A percentile compares a stretch with the other conserved stretches of the same genome.
Conservation (phyloP, 2,329 filamentous ascomycete species). For the Phoma sp. region DNA sequence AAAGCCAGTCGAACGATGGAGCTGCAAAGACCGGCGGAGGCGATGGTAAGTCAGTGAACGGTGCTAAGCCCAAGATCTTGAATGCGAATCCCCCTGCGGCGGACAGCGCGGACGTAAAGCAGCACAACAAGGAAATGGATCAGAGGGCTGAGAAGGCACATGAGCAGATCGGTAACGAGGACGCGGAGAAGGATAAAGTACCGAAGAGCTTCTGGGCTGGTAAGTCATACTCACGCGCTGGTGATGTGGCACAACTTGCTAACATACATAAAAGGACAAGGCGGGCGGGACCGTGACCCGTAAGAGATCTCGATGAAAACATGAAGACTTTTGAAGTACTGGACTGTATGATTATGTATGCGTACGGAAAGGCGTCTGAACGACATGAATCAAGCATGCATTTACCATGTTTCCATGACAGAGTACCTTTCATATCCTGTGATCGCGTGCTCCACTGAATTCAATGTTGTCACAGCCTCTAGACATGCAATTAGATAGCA, state of each 20-base stretch:
- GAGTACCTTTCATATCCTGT: not conserved
- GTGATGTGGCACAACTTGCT: constrained; percentile 3
- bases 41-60: constrained; percentile 38
- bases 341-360: constrained; percentile 4
- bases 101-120: constrained; percentile 49
- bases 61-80: constrained; percentile 54
- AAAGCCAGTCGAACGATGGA: constrained; percentile 18
- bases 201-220: constrained; percentile 50
- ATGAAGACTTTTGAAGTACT: not conserved
- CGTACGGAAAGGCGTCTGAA: not conserved
- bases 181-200: constrained; percentile 53
- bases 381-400: not conserved
- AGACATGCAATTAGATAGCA: not conserved
- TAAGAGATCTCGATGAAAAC: constrained; percentile 13
- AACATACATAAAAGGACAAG: constrained; percentile 32
- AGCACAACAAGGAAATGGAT: constrained; percentile 56
- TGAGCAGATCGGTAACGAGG: constrained; percentile 48
- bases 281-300: constrained; percentile 34
- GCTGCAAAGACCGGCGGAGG: constrained; percentile 20
- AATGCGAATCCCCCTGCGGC: constrained; percentile 45
- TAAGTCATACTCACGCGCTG: constrained; percentile 25
- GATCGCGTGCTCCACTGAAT: not conserved
- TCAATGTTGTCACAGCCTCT: not conserved
- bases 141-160: constrained; percentile 52
- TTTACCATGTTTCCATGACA: not conserved